These are phyloP conservation scores for Tephrocybe sp. DNA, from an alignment of 768 basidiomycete genomes.

Conservation along the genomic window DNA sequence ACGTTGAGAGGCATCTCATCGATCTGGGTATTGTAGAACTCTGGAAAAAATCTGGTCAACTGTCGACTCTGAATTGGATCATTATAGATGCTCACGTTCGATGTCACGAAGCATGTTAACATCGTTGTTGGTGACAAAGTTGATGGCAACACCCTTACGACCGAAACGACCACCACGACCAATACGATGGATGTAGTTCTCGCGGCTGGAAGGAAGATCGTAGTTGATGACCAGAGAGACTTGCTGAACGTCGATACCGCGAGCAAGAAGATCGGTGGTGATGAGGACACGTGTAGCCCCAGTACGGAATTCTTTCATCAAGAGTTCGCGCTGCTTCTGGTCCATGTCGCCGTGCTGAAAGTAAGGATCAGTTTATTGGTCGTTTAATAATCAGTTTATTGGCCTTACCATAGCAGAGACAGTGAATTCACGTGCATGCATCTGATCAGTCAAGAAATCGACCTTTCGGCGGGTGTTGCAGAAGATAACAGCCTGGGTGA, in stretches of 20 bases:
- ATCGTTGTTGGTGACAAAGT: constrained; percentile 96
- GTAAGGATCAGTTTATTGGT: constrained; percentile 11
- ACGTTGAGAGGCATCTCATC: constrained; percentile 99
- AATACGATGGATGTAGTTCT: constrained; percentile 99
- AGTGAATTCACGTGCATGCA: constrained; percentile 95
- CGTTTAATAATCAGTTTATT: neutral
- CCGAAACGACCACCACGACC: constrained; percentile 98
- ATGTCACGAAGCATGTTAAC: constrained; percentile 91
- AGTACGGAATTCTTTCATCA: constrained; percentile 99
- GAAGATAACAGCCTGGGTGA: constrained; percentile 99
- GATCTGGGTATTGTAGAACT: constrained; percentile 95
- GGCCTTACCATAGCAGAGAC: constrained; percentile 91
- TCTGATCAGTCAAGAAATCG: constrained; percentile 98
- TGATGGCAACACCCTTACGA: constrained; percentile 97
- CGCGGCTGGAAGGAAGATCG: constrained; percentile 88
- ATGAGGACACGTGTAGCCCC: constrained; percentile 97
- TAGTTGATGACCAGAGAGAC: constrained; percentile 96
- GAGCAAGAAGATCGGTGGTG: constrained; percentile 96
- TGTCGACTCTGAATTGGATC: constrained; percentile 4
- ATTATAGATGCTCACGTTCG: constrained; percentile 64
- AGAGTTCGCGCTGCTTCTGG: constrained; percentile 90
- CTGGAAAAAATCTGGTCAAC: constrained; percentile 32
- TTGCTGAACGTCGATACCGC: constrained; percentile 98
- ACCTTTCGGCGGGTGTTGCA: constrained; percentile 99
- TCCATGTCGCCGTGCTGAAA: constrained; percentile 96